These are phyloP conservation scores for Paradendryphiella salina DNA, from an alignment of 2,329 filamentous ascomycete genomes.

Conservation along the genomic window DNA sequence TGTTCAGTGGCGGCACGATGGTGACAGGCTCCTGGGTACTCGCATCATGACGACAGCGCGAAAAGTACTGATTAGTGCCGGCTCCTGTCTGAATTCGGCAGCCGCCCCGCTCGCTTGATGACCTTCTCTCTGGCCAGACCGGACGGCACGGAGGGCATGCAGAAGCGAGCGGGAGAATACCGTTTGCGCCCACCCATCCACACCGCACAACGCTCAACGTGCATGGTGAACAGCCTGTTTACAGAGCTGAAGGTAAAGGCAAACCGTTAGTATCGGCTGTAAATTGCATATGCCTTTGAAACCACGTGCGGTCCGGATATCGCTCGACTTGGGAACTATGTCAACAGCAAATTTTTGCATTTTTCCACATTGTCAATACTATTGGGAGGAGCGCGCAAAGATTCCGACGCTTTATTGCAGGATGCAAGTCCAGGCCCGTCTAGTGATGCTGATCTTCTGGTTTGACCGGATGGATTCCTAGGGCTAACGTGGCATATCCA, in stretches of 20 bases:
- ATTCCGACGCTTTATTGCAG: constrained; percentile 6
- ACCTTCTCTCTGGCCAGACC: constrained; percentile 14
- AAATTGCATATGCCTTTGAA: background rate
- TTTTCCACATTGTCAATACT: constrained; percentile 9
- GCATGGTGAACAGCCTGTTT: constrained; percentile 33
- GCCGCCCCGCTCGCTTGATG: constrained; percentile 17
- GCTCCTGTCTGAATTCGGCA: constrained; percentile 30
- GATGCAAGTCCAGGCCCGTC: constrained; percentile 7
- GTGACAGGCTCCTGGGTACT: constrained; percentile 37
- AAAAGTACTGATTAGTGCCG: constrained; percentile 14
- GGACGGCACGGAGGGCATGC: constrained; percentile 33
- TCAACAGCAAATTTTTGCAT: constrained; percentile 5
- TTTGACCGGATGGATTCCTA: constrained; percentile 9
- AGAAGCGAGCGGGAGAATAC: constrained; percentile 32
- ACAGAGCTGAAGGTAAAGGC: constrained; percentile 9
- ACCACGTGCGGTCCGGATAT: constrained; percentile 8
- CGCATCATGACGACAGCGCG: constrained; percentile 41
- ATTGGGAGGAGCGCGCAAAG: constrained; percentile 6
- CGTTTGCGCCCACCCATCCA: constrained; percentile 22
- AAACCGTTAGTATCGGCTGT: constrained; percentile 1
- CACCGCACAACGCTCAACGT: constrained; percentile 28
- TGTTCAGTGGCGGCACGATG: constrained; percentile 24
- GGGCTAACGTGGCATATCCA: constrained; percentile 10
- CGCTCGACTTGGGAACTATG: constrained; percentile 1
- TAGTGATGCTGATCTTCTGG: constrained; percentile 14